phyloP scores from a whole-genome alignment of 345 rosid genomes.

The Eucalyptus sp. region DNA sequence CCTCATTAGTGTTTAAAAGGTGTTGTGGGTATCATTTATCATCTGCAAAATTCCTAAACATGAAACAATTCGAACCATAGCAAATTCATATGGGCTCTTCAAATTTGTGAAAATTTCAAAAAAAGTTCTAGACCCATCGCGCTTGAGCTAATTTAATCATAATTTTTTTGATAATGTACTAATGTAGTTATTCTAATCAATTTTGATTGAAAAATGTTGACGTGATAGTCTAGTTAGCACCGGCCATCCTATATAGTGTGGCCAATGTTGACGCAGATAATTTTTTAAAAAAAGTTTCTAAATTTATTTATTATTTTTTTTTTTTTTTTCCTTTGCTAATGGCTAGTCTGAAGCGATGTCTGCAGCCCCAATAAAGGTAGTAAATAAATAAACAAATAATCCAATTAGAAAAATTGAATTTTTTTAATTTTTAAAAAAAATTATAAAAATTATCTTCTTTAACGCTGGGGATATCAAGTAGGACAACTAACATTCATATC shows the following conservation, averaged over 20 bases:
- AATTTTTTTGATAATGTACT: accelerated
- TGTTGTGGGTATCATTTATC: not conserved
- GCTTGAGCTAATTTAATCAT: not conserved
- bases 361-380: accelerated
- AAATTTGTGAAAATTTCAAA: not conserved
- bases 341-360: accelerated
- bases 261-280: accelerated
- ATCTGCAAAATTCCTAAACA: not conserved
- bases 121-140: too few species aligned
- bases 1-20: not conserved
- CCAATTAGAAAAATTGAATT: accelerated
- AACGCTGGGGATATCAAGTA: accelerated
- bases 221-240: accelerated
- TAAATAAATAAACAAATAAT: too few species aligned
- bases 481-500: accelerated
- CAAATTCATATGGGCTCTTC: not conserved
- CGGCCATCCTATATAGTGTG: accelerated
- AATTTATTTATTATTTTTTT: accelerated
- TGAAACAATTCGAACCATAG: not conserved
- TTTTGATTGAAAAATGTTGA: too few species aligned
- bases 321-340: too few species aligned
- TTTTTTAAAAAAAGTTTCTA: too few species aligned
- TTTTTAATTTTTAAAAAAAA: accelerated
- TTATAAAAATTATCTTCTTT: too few species aligned
- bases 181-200: too few species aligned